phyloP scores from a whole-genome alignment of 371 early-diverging fungal genomes.

The Mucor irregularis region DNA sequence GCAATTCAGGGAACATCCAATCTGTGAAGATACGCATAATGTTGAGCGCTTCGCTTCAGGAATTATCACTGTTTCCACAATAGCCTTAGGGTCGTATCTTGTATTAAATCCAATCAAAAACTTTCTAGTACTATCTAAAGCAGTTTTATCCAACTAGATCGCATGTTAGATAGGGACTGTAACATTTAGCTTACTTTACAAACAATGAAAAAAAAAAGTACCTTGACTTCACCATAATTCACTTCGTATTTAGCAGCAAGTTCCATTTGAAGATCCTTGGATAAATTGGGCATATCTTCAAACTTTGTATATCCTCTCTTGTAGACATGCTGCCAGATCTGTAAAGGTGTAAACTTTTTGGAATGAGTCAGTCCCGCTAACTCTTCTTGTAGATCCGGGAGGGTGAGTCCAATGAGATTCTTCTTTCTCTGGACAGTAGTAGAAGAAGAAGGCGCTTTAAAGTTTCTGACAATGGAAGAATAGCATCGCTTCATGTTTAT shows the following conservation, averaged over 20 bases:
- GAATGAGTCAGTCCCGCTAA: slow-evolving; percentile 27
- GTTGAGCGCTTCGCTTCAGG: slow-evolving; percentile 74
- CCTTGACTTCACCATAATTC: slow-evolving; percentile 64
- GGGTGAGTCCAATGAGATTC: slow-evolving; percentile 51
- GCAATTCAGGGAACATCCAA: slow-evolving; percentile 88
- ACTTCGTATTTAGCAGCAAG: slow-evolving; percentile 55
- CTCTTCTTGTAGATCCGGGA: slow-evolving; percentile 40
- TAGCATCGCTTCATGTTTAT: neutral
- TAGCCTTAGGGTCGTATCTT: slow-evolving; percentile 51
- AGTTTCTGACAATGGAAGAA: slow-evolving; percentile 5
- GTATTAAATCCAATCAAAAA: slow-evolving; percentile 54
- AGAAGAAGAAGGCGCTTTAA: slow-evolving; percentile 9
- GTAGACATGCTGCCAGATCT: slow-evolving; percentile 71
- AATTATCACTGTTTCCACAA: slow-evolving; percentile 71
- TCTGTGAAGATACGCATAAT: slow-evolving; percentile 87
- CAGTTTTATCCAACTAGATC: slow-evolving; percentile 38
- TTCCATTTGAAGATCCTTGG: slow-evolving; percentile 48
- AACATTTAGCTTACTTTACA: no score
- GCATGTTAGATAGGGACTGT: no score
- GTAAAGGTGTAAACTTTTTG: slow-evolving; percentile 56
- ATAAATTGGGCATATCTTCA: slow-evolving; percentile 67
- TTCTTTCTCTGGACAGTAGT: slow-evolving; percentile 24
- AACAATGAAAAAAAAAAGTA: no score
- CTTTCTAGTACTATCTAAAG: slow-evolving; percentile 63
- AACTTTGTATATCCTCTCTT: slow-evolving; percentile 58